phyloP scores from a whole-genome alignment of 257 asterid genomes.

The Ilex asprella region DNA sequence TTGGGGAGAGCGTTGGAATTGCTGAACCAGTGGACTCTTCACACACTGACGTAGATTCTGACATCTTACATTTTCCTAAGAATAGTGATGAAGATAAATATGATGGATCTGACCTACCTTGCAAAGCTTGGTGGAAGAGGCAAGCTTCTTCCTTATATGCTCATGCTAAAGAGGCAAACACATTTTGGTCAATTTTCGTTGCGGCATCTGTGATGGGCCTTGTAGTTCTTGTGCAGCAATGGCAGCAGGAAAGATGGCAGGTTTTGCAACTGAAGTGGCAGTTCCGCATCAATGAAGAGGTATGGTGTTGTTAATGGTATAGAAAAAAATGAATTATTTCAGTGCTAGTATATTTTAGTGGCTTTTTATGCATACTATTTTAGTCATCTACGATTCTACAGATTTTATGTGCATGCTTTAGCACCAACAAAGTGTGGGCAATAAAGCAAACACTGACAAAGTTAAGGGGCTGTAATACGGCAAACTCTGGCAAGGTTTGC shows the following conservation, averaged over 20 bases:
- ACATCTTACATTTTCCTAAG: conserved; percentile 22
- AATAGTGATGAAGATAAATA: conserved; percentile 24
- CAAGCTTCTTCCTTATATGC: conserved; percentile 49
- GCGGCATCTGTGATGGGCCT: conserved; percentile 92
- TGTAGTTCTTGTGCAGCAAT: conserved; percentile 68
- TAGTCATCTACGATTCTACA: no score
- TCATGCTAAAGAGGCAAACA: conserved; percentile 74
- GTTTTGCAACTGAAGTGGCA: conserved; percentile 62
- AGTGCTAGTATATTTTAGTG: no score
- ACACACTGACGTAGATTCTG: conserved; percentile 29
- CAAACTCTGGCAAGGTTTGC: no score
- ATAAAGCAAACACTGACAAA: no score
- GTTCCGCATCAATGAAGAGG: conserved; percentile 45
- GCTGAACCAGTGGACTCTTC: conserved; percentile 26
- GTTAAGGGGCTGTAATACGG: no score
- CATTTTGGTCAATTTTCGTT: conserved; percentile 77
- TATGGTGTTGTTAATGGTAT: conserved; percentile 15
- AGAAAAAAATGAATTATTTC: no score
- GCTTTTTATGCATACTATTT: no score
- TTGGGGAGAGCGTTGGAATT: conserved; percentile 26
- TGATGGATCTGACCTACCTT: conserved; percentile 56
- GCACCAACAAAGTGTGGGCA: no score
- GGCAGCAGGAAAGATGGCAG: conserved; percentile 83
- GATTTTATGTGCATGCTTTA: no score
- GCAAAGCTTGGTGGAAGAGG: conserved; percentile 95